Evolutionary conservation across 345 rosid species (phyloP).

Genomic region (Pugionium dolabratum): DNA sequence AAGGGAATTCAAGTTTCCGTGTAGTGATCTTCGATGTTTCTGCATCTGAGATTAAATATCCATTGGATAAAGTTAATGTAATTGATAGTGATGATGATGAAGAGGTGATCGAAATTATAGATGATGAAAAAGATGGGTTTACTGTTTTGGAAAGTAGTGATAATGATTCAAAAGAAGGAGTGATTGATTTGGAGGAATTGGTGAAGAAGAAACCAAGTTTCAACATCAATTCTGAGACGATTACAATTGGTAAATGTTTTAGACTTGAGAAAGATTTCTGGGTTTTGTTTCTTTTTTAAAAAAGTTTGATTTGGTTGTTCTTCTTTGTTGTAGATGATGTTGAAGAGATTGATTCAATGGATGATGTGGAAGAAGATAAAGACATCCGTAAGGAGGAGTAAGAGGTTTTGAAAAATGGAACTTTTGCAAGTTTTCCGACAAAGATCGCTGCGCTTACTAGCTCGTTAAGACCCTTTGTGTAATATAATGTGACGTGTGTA

Average conservation of each 20-base stretch:
- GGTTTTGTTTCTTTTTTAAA: neutral
- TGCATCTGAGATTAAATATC: constrained; percentile 37
- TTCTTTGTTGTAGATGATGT: constrained; percentile 25
- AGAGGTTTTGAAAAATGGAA: neutral
- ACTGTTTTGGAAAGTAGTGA: constrained; percentile 5
- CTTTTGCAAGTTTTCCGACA: neutral
- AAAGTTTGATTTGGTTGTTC: constrained; percentile 6
- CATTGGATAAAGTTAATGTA: constrained; percentile 22
- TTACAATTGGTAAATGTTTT: neutral
- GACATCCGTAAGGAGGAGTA: neutral
- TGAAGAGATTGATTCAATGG: constrained; percentile 18
- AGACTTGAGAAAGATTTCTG: too few species aligned
- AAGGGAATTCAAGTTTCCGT: constrained; percentile 27
- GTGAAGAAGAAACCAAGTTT: constrained; percentile 23
- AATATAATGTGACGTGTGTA: constrained; percentile 1
- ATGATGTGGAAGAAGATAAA: constrained; percentile 7
- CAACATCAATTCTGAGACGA: neutral
- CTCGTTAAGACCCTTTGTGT: neutral
- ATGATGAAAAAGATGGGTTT: constrained; percentile 13
- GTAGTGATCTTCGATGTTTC: constrained; percentile 29
- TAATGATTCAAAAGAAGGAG: constrained; percentile 16
- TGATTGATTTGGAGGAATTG: constrained; percentile 21
- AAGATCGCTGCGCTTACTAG: constrained; percentile 1
- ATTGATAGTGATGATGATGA: constrained; percentile 24
- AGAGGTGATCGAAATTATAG: neutral